These are phyloP conservation scores for Mycena olivaceomarginata DNA, from an alignment of 768 basidiomycete species.

Conservation along the genomic window DNA sequence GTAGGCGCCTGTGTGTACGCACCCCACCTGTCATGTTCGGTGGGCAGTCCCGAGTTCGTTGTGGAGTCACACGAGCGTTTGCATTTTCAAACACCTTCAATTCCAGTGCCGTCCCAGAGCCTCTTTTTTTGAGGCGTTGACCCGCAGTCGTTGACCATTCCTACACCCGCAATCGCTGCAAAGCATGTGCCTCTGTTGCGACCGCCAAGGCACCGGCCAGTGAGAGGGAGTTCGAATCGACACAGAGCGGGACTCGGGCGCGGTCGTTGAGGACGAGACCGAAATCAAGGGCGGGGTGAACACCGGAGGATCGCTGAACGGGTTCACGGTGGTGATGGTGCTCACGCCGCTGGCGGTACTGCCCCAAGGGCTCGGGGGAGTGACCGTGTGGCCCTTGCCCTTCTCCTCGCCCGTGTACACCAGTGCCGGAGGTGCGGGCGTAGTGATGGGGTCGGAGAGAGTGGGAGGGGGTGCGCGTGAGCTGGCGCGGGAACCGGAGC, in stretches of 20 bases:
- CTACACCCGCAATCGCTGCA: no score
- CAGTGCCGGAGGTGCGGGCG: constrained; percentile 64
- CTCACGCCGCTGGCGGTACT: constrained; percentile 17
- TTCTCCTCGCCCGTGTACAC: constrained; percentile 62
- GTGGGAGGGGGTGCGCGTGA: constrained; percentile 46
- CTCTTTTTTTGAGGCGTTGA: no score
- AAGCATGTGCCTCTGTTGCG: no score
- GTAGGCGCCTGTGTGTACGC: no score
- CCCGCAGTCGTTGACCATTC: no score
- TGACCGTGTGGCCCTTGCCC: constrained; percentile 56
- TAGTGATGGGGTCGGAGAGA: constrained; percentile 40
- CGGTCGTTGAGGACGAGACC: constrained; percentile 50
- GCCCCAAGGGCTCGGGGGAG: constrained; percentile 51
- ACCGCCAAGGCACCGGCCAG: no score
- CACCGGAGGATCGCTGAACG: constrained; percentile 44
- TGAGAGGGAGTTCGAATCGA: no score
- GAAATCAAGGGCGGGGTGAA: neutral
- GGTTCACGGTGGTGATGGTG: constrained; percentile 50
- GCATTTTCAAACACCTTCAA: no score
- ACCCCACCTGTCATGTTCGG: no score
- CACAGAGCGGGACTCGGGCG: constrained; percentile 57
- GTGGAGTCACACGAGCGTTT: no score
- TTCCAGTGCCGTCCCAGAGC: no score
- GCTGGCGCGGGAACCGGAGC: constrained; percentile 35
- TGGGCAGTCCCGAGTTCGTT: no score